Percentiles rank a stretch among this genome's conserved stretches.
Conservation (phyloP, 1,139 yeast species). For the Hansenula anomala region DNA sequence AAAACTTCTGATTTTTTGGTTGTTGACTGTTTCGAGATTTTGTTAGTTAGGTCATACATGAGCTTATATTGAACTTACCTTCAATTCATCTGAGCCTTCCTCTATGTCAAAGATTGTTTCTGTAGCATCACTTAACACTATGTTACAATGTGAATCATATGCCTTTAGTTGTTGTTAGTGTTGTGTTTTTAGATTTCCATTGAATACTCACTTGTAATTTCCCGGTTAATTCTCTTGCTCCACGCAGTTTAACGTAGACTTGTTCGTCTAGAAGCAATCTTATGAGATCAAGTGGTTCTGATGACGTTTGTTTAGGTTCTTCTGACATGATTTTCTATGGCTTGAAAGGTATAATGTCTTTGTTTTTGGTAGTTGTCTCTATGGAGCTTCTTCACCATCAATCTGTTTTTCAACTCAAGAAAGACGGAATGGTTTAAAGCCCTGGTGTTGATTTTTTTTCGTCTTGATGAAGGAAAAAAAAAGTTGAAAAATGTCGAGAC, state of each 20-base stretch:
- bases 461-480: too few relatives aligned
- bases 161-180: conserved; percentile 37
- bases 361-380: too few relatives aligned
- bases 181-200: not conserved
- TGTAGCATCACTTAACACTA: conserved; percentile 89
- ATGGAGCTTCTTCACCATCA: too few relatives aligned
- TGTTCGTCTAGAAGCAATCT: conserved; percentile 83
- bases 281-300: conserved; percentile 83
- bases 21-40: conserved; percentile 28
- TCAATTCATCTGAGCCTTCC: conserved; percentile 40
- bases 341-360: too few relatives aligned
- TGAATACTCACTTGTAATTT: conserved; percentile 60
- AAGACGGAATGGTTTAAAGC: too few relatives aligned
- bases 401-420: too few relatives aligned
- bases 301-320: conserved; percentile 8
- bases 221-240: conserved; percentile 93
- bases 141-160: conserved; percentile 93
- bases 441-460: too few relatives aligned
- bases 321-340: conserved; percentile 4
- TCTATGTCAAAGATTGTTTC: conserved; percentile 69
- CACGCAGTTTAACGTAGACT: conserved; percentile 86
- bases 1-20: conserved; percentile 83
- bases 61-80: conserved; percentile 13
- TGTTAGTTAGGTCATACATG: conserved; percentile 4
- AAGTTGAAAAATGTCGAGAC: conserved; percentile 1